A percentile compares a stretch with the other conserved stretches of the same genome.
Conservation (phyloP, 139 green algal species). For the Nannochloris sp. region DNA sequence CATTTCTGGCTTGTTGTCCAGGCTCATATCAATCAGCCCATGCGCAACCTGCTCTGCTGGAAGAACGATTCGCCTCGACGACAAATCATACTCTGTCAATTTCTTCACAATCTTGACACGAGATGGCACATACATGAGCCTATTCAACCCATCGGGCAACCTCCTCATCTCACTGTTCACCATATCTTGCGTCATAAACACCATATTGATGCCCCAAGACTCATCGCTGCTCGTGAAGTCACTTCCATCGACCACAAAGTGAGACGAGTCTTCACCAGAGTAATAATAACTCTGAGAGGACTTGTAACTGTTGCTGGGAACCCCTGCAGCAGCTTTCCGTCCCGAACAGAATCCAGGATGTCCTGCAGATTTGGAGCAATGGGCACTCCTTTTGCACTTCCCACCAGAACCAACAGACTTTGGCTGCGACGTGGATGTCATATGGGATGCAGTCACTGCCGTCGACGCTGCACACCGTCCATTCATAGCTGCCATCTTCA, state of each 20-base stretch:
- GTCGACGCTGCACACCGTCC: conserved; percentile 9
- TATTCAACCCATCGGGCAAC: conserved; percentile 15
- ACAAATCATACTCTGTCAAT: conserved; percentile 33
- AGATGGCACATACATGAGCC: conserved; percentile 12
- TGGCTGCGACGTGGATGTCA: conserved; percentile 12
- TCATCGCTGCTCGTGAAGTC: background rate
- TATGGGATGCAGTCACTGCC: conserved; percentile 18
- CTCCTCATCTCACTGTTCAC: background rate
- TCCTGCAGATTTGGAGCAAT: conserved; percentile 42
- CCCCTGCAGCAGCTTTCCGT: conserved; percentile 22
- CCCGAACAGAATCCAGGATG: conserved; percentile 47
- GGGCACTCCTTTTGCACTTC: conserved; percentile 31
- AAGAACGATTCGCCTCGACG: conserved; percentile 23
- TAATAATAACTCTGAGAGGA: background rate
- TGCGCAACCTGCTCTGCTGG: conserved; percentile 12
- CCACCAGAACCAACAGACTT: background rate
- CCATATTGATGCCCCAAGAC: background rate
- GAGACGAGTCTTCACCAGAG: background rate
- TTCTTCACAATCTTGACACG: conserved; percentile 14
- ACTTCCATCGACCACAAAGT: background rate
- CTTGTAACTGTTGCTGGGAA: conserved; percentile 5
- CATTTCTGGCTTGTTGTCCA: conserved; percentile 18
- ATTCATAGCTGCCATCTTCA: background rate
- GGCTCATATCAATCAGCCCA: background rate
- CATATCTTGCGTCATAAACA: background rate